Conservation (phyloP, 148 eudicot genomes). For the Limonium bicolor region DNA sequence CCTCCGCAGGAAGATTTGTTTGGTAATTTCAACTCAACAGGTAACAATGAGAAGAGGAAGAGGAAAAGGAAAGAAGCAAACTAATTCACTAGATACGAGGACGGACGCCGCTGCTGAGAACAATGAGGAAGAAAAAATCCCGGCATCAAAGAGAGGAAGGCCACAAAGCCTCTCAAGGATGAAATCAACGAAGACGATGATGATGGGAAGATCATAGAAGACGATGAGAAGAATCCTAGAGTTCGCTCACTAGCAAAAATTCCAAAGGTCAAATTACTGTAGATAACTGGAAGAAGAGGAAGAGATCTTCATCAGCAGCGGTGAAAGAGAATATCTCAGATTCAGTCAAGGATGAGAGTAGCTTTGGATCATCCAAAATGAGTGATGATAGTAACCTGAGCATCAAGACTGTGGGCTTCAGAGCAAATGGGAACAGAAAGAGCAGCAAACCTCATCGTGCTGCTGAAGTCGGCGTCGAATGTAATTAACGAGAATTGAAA, state of each 20-base stretch:
- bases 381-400: conserved; percentile 7
- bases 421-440: conserved; percentile 59
- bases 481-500: conserved; percentile 33
- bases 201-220: background rate
- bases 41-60: conserved; percentile 8
- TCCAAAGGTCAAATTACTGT: conserved; percentile 15
- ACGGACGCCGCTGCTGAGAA: background rate
- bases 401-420: conserved; percentile 40
- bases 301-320: conserved; percentile 19
- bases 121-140: conserved; percentile 2
- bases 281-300: conserved; percentile 46
- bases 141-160: conserved; percentile 4
- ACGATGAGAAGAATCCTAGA: background rate
- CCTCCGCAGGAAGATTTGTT: too few species aligned
- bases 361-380: too few species aligned
- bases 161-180: conserved; percentile 1
- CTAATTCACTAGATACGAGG: background rate
- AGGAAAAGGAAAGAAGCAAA: conserved; percentile 7
- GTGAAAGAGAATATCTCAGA: conserved; percentile 27
- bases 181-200: background rate
- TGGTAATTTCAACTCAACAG: too few species aligned
- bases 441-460: conserved; percentile 72
- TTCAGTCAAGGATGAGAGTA: conserved; percentile 14
- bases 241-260: background rate
- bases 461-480: conserved; percentile 79